Evolutionary conservation across 2,329 filamentous ascomycete genomes (phyloP), one percentile per base, ranked within the genome.

Genomic region (Lasiodiplodia citricola): DNA sequence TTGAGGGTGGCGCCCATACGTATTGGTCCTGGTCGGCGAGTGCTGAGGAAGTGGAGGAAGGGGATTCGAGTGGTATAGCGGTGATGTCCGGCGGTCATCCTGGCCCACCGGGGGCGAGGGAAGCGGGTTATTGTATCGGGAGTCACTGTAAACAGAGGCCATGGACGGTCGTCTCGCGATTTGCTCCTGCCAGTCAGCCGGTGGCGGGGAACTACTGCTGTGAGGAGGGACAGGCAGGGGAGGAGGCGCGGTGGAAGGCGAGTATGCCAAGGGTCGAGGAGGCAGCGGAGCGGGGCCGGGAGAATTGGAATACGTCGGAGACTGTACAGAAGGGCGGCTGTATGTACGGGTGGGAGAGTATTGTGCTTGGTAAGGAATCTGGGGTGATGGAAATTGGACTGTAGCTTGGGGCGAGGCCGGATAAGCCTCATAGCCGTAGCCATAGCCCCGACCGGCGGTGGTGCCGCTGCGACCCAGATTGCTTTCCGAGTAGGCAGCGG

Each of bases 1-100:
- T 58, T 87, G 84, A 8, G 86, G 87, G 75, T 90, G 87, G 66
- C 87, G 84, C 25, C 83, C 85, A 8, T 85, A 73, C 0, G 87
- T 87, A 71, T 85, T 83, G 2, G 82, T 83, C 71, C 85, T 81
- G 67, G 84, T 81, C 18, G 85, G 85, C 1, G 83, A 83, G 47
- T 85, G 80, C 31, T 82, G 81, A 2, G 84, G 81, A 35, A 80
- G 80, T 1, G 73, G 83, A 73, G 72, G 84, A 69, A 74, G 83
- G 73, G 72, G 81, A 71, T 77, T 81, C 16, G 72, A 67, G 41
- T 60, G 54, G 16, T 60, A 60, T 21, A 31, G 25, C 16, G 65
- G 56, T 2, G 65, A 58, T 23, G 55, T 41, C 31, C 55, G 44
- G 44, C 41, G 65, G 7, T 67, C 65, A 10, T 67, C 55, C 18